These are phyloP conservation scores for Dryas octopetala DNA, from an alignment of 306 rosid species.

Conservation along the genomic window DNA sequence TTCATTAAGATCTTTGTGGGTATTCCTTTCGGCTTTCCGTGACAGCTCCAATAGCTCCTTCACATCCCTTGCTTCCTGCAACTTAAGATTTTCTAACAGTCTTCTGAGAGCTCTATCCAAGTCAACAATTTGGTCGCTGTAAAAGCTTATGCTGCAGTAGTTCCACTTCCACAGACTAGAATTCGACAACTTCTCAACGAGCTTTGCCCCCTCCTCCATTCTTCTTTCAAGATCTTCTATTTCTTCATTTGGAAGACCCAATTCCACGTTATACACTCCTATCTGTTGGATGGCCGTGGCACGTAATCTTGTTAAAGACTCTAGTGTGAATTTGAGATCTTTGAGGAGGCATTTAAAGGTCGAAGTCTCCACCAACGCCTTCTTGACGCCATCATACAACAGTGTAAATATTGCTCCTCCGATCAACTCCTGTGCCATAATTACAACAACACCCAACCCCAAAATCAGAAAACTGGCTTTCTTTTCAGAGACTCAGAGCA, in stretches of 20 bases:
- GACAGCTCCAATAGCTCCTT: too few species aligned
- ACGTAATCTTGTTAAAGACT: not conserved
- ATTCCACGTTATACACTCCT: not conserved
- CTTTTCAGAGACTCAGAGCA: not conserved
- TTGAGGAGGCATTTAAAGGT: not conserved
- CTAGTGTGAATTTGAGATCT: constrained; percentile 2
- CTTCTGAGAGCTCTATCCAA: not conserved
- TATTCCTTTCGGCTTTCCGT: too few species aligned
- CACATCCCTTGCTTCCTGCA: not conserved
- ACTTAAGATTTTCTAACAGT: not conserved
- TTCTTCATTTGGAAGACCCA: not conserved
- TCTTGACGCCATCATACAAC: constrained; percentile 8
- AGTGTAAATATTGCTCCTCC: too few species aligned
- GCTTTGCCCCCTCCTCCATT: constrained; percentile 2
- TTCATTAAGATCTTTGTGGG: too few species aligned
- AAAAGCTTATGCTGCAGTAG: not conserved
- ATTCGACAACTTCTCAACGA: not conserved
- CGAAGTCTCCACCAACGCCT: not conserved
- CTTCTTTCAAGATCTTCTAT: not conserved
- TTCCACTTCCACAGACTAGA: not conserved
- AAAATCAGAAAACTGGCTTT: too few species aligned
- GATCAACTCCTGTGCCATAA: not conserved
- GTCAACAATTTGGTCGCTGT: not conserved
- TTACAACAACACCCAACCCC: not conserved
- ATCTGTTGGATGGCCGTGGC: not conserved